Percentiles rank a stretch among this genome's conserved stretches.
phyloP scores from a whole-genome alignment of 1,284 basidiomycete genomes.

The Leccinum huronense region DNA sequence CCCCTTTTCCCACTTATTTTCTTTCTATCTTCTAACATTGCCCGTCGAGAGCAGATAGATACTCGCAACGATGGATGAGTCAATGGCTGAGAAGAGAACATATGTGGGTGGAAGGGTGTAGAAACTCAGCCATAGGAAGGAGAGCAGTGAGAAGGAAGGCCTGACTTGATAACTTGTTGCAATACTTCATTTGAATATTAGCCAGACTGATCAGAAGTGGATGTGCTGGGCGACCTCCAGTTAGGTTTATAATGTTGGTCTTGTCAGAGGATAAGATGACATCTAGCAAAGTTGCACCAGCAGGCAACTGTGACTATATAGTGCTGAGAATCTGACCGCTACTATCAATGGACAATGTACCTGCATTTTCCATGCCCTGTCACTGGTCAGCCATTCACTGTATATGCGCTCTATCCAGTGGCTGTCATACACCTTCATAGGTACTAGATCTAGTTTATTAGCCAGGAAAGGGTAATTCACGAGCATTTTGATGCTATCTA shows the following conservation, averaged over 20 bases:
- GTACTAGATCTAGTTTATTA: not conserved
- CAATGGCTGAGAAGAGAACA: not conserved
- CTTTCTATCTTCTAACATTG: too few relatives aligned
- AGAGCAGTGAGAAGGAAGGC: not conserved
- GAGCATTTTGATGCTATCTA: not conserved
- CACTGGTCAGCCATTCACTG: not conserved
- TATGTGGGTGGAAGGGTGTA: not conserved
- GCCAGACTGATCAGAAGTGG: not conserved
- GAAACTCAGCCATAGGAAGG: not conserved
- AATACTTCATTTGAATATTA: not conserved
- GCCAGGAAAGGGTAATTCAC: not conserved
- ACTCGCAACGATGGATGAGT: not conserved
- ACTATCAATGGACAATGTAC: not conserved
- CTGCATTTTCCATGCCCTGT: not conserved
- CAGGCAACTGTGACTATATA: not conserved
- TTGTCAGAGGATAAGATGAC: not conserved
- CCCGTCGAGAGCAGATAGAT: too few relatives aligned
- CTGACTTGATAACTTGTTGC: not conserved
- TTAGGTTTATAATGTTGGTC: not conserved
- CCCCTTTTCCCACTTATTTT: too few relatives aligned
- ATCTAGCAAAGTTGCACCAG: not conserved
- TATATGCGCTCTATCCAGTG: not conserved
- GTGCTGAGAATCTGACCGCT: not conserved
- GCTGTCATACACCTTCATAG: not conserved
- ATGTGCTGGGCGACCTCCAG: not conserved